Evolutionary conservation across 2,329 filamentous ascomycete genomes (phyloP), one percentile per base, ranked within the genome.

Genomic region (Didymellaceae sp.): DNA sequence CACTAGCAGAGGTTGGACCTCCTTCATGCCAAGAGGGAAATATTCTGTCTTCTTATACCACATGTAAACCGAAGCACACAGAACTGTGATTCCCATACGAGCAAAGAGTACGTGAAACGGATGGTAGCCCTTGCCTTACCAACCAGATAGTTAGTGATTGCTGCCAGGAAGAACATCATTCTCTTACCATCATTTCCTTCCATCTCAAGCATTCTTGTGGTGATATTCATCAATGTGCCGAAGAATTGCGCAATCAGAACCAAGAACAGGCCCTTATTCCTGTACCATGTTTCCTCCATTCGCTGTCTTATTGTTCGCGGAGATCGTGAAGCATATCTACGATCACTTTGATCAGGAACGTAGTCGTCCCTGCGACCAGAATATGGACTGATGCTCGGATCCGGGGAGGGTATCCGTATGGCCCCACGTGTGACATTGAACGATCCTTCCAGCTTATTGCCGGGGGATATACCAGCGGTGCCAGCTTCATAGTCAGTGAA

Each of bases 201-300:
- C 26, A 82, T 79, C 68, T 95, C 90, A 30, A 96, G 77, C 9
- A 93, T 72, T 16, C 91, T 81, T 0, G 90, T 89, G 31, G 86
- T 85, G 8, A 95, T 83, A 69, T 94, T 95, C 92, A 96, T 96
- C 43, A 89, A 74, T 0, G 88, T 86, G 1, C 87, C 90, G 62
- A 96, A 96, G 26, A 94, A 77, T 72, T 96, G 91, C 0, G 90
- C 83, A 2, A 87, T 54, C 14, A 91, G 77, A 33, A 96, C 89
- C 34, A 91, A 78, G 17, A 88, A 77, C 16, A 92, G 81, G 2
- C 89, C 89, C 59, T 87, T 86, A 64, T 94, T 91, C 45, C 78
- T 75, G 4, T 73, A 57, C 87, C 87, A 91, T 57, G 84, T 77
- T 6, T 39, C 25, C 40, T 54, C 52, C 6, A 67, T 6, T 24